Conservation (phyloP, 108 stramenopile species). For the Skeletonema menzelii region DNA sequence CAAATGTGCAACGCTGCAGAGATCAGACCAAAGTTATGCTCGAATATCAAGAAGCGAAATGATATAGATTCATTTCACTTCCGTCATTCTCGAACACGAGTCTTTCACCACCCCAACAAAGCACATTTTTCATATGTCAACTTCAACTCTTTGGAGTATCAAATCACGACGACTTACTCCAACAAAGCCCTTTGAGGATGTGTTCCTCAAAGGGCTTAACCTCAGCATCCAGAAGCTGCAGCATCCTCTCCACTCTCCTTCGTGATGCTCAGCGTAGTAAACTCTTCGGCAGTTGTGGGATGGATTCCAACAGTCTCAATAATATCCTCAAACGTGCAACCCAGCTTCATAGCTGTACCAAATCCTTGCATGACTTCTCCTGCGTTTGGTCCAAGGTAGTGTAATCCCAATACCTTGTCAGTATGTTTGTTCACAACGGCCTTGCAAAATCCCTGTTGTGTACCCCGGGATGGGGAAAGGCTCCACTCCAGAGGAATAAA, state of each 20-base stretch:
- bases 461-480: slow-evolving; percentile 63
- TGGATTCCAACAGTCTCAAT: slow-evolving; percentile 96
- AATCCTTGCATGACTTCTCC: slow-evolving; percentile 97
- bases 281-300: slow-evolving; percentile 93
- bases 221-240: slow-evolving; percentile 96
- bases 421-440: slow-evolving; percentile 81
- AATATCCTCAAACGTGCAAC: slow-evolving; percentile 81
- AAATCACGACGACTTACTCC: neutral
- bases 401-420: slow-evolving; percentile 92
- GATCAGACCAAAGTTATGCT: neutral
- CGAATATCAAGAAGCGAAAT: neutral
- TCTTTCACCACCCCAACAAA: neutral
- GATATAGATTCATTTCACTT: neutral
- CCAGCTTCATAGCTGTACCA: slow-evolving; percentile 90
- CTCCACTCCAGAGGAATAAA: slow-evolving; percentile 97
- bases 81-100: slow-evolving; percentile 31
- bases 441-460: slow-evolving; percentile 84
- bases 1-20: neutral
- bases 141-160: slow-evolving; percentile 5
- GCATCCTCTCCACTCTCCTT: slow-evolving; percentile 91
- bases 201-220: slow-evolving; percentile 91
- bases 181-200: slow-evolving; percentile 34
- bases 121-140: neutral
- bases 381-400: slow-evolving; percentile 97
- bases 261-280: slow-evolving; percentile 83